These are phyloP conservation scores for Rosellinia necatrix DNA, from an alignment of 2,329 filamentous ascomycete species.

Conservation along the genomic window DNA sequence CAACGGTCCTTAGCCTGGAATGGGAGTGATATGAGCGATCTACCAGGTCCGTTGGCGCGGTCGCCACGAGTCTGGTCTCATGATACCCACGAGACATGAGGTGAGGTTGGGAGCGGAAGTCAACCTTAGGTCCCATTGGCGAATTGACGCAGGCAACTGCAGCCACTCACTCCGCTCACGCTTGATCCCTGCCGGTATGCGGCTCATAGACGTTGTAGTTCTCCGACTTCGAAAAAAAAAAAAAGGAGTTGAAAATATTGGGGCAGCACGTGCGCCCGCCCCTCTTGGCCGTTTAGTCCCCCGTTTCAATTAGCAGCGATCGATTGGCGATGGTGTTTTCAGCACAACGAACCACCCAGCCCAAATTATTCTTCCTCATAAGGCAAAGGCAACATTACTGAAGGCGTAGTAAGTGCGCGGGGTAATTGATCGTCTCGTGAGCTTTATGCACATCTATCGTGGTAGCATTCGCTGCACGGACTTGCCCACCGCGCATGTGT, in stretches of 20 bases:
- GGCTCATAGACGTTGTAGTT: constrained; percentile 16
- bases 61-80: constrained; percentile 2
- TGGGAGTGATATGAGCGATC: background rate
- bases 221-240: no score
- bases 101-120: constrained; percentile 18
- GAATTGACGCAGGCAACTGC: constrained; percentile 20
- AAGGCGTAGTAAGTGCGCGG: no score
- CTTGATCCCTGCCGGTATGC: constrained; percentile 17
- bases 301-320: background rate
- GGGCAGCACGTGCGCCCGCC: constrained; percentile 1
- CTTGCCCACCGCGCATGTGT: background rate
- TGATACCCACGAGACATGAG: constrained; percentile 12
- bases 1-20: constrained; percentile 5
- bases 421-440: no score
- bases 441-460: no score
- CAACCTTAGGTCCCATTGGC: constrained; percentile 19
- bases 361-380: no score
- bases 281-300: background rate
- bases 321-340: no score
- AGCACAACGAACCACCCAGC: no score
- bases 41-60: constrained; percentile 9
- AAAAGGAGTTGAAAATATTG: background rate
- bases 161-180: constrained; percentile 1
- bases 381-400: no score
- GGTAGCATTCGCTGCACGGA: no score